Evolutionary conservation across 2,329 filamentous ascomycete species (phyloP), one percentile per base, ranked within the genome.

Genomic region (Aspergillus hortae): DNA sequence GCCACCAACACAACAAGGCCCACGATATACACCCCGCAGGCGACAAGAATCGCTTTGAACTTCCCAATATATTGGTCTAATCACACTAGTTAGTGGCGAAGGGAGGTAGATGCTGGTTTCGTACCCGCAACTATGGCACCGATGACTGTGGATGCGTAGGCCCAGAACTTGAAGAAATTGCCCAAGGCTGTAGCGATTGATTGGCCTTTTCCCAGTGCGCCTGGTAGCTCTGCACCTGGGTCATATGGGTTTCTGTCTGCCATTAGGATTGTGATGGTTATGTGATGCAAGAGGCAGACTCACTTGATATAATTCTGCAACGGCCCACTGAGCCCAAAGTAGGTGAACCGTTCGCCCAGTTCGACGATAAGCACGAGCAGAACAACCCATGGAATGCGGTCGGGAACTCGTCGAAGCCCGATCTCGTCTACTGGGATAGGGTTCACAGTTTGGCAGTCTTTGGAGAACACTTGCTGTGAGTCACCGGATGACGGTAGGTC

Each of bases 61-160:
- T 79, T 75, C 32, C 80, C 79, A 3, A 80, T 65, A 62, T 77
- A 80, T 10, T 74, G 73, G 52, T 83, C 80, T 30, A 44, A 17
- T 6, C 9, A 17, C 3, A 21, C 14, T 7, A 1, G 27, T 19
- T 14, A 15, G 44, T 4, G 0, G 2, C 35, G 17, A 49, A 14
- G 15, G 14, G 15, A 14, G 14, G 25, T 23, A 21, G 17, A 41
- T 6, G 7, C 1, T 36, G 21, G 4, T 21, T 19, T 17, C 44
- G n/a, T 44, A 56, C 55, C 56, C 11, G 57, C 77, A 36, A 81
- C 62, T 46, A 78, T 73, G 11, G 77, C 80, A 47, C 77, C 75
- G 5, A 76, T 49, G 6, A 81, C 72, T 1, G 80, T 79, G 17
- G 75, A 76, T 30, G 75, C 27, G 10, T 30, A 77, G 30, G 70